phyloP scores from a whole-genome alignment of 2,329 filamentous ascomycete genomes.

The Curvularia sp. region DNA sequence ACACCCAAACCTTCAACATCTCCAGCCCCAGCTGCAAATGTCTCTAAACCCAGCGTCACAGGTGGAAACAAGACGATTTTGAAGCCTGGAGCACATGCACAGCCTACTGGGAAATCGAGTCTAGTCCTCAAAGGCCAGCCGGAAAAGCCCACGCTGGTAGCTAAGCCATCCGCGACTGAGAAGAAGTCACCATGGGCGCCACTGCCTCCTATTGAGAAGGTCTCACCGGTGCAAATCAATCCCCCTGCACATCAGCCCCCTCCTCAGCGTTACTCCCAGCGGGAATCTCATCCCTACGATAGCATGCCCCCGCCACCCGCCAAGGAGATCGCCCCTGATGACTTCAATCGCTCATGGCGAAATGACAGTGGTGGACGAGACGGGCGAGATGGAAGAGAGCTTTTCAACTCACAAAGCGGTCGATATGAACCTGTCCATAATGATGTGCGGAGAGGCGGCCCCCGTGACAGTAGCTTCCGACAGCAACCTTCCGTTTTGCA shows the following conservation, averaged over 20 bases:
- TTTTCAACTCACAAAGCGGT: slow-evolving; percentile 95
- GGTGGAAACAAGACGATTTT: slow-evolving; percentile 57
- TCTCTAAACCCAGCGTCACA: slow-evolving; percentile 48
- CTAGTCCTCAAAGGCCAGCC: slow-evolving; percentile 70
- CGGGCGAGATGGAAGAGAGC: slow-evolving; percentile 68
- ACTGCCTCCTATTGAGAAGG: slow-evolving; percentile 83
- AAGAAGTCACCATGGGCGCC: slow-evolving; percentile 92
- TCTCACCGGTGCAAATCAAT: slow-evolving; percentile 72
- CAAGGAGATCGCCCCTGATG: slow-evolving; percentile 91
- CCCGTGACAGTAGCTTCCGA: slow-evolving; percentile 71
- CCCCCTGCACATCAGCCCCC: slow-evolving; percentile 53
- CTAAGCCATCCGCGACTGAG: slow-evolving; percentile 73
- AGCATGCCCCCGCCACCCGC: slow-evolving; percentile 61
- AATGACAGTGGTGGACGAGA: slow-evolving; percentile 67
- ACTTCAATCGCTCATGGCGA: slow-evolving; percentile 86
- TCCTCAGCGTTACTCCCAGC: slow-evolving; percentile 58
- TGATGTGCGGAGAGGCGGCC: slow-evolving; percentile 72
- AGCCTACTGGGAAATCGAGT: slow-evolving; percentile 54
- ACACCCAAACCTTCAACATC: slow-evolving; percentile 44
- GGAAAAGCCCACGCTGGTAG: slow-evolving; percentile 75
- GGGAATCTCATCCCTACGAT: slow-evolving; percentile 65
- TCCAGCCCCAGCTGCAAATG: slow-evolving; percentile 28
- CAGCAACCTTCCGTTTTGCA: slow-evolving; percentile 84
- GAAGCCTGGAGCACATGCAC: slow-evolving; percentile 54
- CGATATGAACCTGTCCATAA: slow-evolving; percentile 82